Evolutionary conservation across 73 alveolate genomes (phyloP), one percentile per base, ranked within the genome.

Genomic region (Effrenium voratum): DNA sequence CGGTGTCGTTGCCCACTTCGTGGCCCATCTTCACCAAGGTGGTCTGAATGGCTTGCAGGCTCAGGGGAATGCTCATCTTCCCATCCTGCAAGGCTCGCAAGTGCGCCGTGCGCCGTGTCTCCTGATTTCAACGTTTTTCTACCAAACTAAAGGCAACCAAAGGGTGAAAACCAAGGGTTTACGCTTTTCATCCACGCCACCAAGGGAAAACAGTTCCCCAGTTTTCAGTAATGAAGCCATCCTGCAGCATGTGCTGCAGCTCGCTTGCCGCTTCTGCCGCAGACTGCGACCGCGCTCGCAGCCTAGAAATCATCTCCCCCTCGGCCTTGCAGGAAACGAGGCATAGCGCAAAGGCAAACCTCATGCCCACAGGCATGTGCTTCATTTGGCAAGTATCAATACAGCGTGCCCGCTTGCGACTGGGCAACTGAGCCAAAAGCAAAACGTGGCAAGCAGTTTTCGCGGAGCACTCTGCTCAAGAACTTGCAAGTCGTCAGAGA

Each of bases 11-110:
- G 77, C 77, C n/a, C 12, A 40, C 77, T 40, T 66, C 77, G 22
- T 66, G 77, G 15, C 77, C 77, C 77, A 66, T 66, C 77, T 66
- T 66, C n/a, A 66, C 77, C 34, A 66, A 40, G 77, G 77, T 66
- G 28, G 77, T 66, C 77, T 66, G 77, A 30, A 66, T 66, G 0
- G 77, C 77, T 10, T 66, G 77, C 40, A 66, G 40, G n/a, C 77
- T 66, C 36, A 66, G n/a, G 12, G 77, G 77, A 66, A 66, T 66
- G 77, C 77, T 66, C 77, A 66, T 66, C 77, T 66, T 66, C n/a
- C 77, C 77, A 30, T 66, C 40, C 77, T 66, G 77, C n/a, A n/a
- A n/a, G n/a, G n/a, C n/a, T n/a, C n/a, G n/a, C n/a, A n/a, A n/a
- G n/a, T n/a, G n/a, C n/a, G n/a, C n/a, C n/a, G n/a, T n/a, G n/a